Evolutionary conservation across 805 yeast genomes (phyloP), one percentile per base, ranked within the genome.

Genomic region (Barnettozyma populi): DNA sequence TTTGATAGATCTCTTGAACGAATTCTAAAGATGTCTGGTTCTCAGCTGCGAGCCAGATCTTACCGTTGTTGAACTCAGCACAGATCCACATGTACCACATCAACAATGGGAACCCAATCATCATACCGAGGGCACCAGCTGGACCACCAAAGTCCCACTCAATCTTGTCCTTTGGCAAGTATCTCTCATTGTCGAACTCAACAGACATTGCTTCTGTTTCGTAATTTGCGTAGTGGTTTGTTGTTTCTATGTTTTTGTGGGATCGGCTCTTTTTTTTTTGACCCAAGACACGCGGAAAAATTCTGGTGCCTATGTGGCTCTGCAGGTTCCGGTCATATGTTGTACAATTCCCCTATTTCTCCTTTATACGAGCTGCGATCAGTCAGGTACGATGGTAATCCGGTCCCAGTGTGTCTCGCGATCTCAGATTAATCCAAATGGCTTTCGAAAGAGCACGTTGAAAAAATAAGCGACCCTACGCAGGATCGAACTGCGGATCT

Each of bases 81-180:
- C 89, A 77, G 46, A 92, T 82, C 95, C 96, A 92, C 94, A 94
- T 85, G 69, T 94, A 94, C 75, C 84, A 88, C 99, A 94, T 94
- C 61, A 94, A 73, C 41, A 84, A 62, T 7, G 99, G 99, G 71
- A 94, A 94, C 3, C 96, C 95, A 40, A 79, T 63, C 82, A 92
- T 79, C 98, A 94, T 92, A 7, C 90, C 92, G 19, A 83, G 49
- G 43, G 89, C 96, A 48, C 99, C 99, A 7, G 74, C 67, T 23
- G 95, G 84, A 0, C 98, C 98, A 44, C 99, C 99, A 62, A 92
- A 94, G 57, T 94, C 98, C 71, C 80, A 88, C 60, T 82, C 92
- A 50, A 80, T 75, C 47, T 80, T 74, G 46, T 79, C 78, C 36
- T 69, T 68, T 47, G 71, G 67, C 50, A 72, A 53, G 55, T 69